Conservation (phyloP, 164 flowering plant genomes). For the Sextonia rubra region DNA sequence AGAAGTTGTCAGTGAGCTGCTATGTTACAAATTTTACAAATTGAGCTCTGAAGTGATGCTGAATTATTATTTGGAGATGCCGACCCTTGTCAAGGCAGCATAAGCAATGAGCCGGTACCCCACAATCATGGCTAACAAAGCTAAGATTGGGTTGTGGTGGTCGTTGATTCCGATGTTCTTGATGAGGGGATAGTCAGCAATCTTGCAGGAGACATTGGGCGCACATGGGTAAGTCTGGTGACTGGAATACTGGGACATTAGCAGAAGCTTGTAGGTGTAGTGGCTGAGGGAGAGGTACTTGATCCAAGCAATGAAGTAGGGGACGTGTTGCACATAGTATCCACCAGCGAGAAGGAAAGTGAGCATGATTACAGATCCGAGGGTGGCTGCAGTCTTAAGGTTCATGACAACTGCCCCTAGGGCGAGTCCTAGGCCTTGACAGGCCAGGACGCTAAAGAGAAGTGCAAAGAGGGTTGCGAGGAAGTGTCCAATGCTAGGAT, state of each 20-base stretch:
- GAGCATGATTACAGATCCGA: slow-evolving; percentile 55
- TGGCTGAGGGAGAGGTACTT: slow-evolving; percentile 50
- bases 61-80: slow-evolving; percentile 14
- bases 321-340: slow-evolving; percentile 63
- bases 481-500: slow-evolving; percentile 25
- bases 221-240: slow-evolving; percentile 45
- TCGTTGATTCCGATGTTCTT: slow-evolving; percentile 40
- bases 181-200: slow-evolving; percentile 42
- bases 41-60: too few relatives aligned
- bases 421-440: slow-evolving; percentile 75
- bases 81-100: slow-evolving; percentile 61
- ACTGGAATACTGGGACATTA: slow-evolving; percentile 44
- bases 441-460: slow-evolving; percentile 40
- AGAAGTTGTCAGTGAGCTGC: too few relatives aligned
- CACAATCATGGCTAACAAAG: slow-evolving; percentile 52
- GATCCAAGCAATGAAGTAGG: slow-evolving; percentile 58
- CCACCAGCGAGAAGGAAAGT: slow-evolving; percentile 60
- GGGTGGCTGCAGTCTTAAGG: slow-evolving; percentile 42
- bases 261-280: slow-evolving; percentile 50
- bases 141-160: slow-evolving; percentile 17
- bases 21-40: too few relatives aligned
- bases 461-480: slow-evolving; percentile 35
- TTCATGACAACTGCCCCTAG: slow-evolving; percentile 70
- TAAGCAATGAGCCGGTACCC: slow-evolving; percentile 63
- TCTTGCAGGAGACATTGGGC: slow-evolving; percentile 20